Evolutionary conservation across 108 stramenopile species (phyloP).

Genomic region (Aurantiochytrium sp.): DNA sequence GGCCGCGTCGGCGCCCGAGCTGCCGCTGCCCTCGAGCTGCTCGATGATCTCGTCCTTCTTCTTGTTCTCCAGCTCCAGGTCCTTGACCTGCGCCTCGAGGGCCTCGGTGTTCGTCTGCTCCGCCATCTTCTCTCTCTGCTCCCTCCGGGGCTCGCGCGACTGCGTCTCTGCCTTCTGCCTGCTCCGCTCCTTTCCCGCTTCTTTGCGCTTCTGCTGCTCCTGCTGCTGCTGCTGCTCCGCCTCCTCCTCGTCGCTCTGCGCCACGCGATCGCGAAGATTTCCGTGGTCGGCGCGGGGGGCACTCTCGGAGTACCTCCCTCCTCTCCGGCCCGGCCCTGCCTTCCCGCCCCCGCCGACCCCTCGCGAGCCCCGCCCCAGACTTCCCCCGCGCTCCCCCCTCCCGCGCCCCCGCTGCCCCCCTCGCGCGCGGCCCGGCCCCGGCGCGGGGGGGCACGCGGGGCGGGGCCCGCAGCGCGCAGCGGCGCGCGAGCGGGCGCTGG

Average conservation of each 20-base stretch:
- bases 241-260: too few relatives aligned
- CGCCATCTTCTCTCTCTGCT: neutral
- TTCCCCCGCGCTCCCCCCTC: too few relatives aligned
- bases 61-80: neutral
- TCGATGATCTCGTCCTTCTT: neutral
- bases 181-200: neutral
- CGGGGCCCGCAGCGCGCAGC: neutral
- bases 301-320: too few relatives aligned
- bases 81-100: conserved; percentile 12
- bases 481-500: neutral
- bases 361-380: too few relatives aligned
- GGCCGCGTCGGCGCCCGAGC: neutral
- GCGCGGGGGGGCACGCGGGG: neutral
- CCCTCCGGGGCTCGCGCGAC: neutral
- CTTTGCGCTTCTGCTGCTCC: too few relatives aligned
- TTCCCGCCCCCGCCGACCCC: too few relatives aligned
- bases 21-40: neutral
- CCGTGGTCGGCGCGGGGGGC: too few relatives aligned
- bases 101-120: neutral
- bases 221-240: too few relatives aligned
- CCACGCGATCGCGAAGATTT: too few relatives aligned
- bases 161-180: neutral
- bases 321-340: too few relatives aligned
- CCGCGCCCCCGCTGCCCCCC: too few relatives aligned
- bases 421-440: too few relatives aligned